Evolutionary conservation across 129 eudicot genomes (phyloP).

Genomic region (Mikania micrantha): DNA sequence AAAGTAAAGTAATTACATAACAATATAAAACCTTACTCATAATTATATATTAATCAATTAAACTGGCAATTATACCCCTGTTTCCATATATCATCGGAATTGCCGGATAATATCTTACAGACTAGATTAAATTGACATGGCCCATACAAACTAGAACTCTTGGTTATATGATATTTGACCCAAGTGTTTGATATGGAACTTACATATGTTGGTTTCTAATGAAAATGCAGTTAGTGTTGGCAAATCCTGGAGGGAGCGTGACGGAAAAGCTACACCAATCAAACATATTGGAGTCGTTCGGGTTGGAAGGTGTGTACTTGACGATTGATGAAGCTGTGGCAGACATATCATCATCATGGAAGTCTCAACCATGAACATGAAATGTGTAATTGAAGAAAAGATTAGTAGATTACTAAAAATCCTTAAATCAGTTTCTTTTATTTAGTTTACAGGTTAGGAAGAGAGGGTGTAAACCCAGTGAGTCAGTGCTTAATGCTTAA

Average conservation of each 20-base stretch:
- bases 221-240: conserved; percentile 60
- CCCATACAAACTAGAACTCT: no score
- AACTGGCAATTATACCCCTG: no score
- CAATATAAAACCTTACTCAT: no score
- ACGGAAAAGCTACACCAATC: conserved; percentile 84
- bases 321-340: conserved; percentile 76
- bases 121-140: no score
- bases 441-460: conserved; percentile 26
- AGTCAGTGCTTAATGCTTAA: conserved; percentile 27
- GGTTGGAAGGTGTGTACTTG: conserved; percentile 74
- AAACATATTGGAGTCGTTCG: conserved; percentile 53
- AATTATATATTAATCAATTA: no score
- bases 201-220: background rate
- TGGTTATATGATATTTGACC: background rate
- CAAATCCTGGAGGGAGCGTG: conserved; percentile 85
- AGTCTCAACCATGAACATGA: conserved; percentile 36
- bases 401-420: background rate
- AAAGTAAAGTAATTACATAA: no score
- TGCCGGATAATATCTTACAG: no score
- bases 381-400: conserved; percentile 7
- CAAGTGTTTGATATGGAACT: background rate
- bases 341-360: conserved; percentile 78
- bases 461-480: conserved; percentile 8
- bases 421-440: conserved; percentile 12
- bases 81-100: no score